phyloP scores from a whole-genome alignment of 2,329 filamentous ascomycete species.

The Uncinocarpus reesii region DNA sequence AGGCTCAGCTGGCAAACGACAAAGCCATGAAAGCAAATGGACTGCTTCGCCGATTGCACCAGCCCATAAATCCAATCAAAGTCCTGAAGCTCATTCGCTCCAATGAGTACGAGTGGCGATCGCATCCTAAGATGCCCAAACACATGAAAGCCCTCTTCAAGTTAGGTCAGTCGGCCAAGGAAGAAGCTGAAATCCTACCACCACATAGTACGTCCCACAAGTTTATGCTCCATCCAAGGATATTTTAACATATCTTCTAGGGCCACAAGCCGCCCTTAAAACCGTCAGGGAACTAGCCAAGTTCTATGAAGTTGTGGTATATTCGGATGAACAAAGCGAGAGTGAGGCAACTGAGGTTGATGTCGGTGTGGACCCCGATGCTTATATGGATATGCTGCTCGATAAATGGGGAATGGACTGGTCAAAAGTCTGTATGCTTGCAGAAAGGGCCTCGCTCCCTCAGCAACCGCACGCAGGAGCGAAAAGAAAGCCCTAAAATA shows the following conservation, averaged over 20 bases:
- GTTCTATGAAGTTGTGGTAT: constrained; percentile 6
- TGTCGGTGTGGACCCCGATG: neutral
- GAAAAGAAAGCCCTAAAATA: constrained; percentile 2
- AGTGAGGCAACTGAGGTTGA: neutral
- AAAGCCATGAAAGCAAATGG: neutral
- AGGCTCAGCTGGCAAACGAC: neutral
- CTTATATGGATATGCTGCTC: constrained; percentile 6
- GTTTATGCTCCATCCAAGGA: neutral
- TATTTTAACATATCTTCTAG: neutral
- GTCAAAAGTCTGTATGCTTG: neutral
- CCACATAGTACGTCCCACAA: neutral
- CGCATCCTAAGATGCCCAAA: neutral
- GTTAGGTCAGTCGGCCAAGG: neutral
- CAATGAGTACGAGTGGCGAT: neutral
- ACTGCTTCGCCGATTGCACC: neutral
- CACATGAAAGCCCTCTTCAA: constrained; percentile 5
- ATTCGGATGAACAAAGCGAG: constrained; percentile 1
- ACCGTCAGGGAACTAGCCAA: neutral
- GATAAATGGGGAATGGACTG: constrained; percentile 8
- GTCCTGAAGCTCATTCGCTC: neutral
- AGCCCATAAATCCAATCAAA: constrained; percentile 8
- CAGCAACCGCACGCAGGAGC: neutral
- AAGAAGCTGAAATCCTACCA: neutral
- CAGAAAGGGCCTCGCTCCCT: neutral
- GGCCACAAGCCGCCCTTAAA: neutral